Base-by-base conservation (phyloP, 2,329 filamentous ascomycete species). In the Chrysosporium queenslandicum region DNA sequence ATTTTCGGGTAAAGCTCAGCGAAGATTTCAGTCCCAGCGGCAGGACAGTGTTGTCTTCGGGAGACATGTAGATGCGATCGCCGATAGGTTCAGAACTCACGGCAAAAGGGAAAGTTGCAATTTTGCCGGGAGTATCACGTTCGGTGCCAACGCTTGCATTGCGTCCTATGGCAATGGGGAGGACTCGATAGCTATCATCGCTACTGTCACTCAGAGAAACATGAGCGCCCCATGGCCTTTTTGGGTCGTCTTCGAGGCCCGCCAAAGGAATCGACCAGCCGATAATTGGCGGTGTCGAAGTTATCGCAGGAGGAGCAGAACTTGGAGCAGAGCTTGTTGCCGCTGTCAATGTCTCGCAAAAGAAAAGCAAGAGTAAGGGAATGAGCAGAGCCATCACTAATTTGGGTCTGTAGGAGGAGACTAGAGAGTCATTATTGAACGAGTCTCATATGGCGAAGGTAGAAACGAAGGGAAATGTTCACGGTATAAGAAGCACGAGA, bases 201-300 rank as follows among this genome's bases (percentile, higher is more conserved):
- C 20, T 14, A 14, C 21, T 29, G 20, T 12, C 36, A 34, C 7
- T n/a, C 3, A 43, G 16, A 3, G 48, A 50, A 23, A 34, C 37
- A 23, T 50, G 41, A n/a, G 30, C 36, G 2, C 48, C 48, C 48
- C 48, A 50, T 32, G 48, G 36, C 37, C 43, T 43, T 23, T 42
- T 25, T 41, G 48, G 25, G 29, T 50, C 37, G n/a, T 50, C 48
- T 20, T 50, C 48, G 36, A 50, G 36, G 23, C 48, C 48, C 4
- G 30, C 18, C 40, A 50, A 43, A n/a, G 48, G 48, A 50, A 50
- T 50, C 7, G 48, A 30, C 48, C 48, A 50, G 25, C 48, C 48
- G 37, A 25, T 25, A 12, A 14, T 43, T n/a, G n/a, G n/a, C n/a
- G n/a, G n/a, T n/a, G n/a, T n/a, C n/a, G n/a, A n/a, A n/a, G n/a